Evolutionary conservation across 805 yeast species (phyloP).

Genomic region (Priceomyces medius): DNA sequence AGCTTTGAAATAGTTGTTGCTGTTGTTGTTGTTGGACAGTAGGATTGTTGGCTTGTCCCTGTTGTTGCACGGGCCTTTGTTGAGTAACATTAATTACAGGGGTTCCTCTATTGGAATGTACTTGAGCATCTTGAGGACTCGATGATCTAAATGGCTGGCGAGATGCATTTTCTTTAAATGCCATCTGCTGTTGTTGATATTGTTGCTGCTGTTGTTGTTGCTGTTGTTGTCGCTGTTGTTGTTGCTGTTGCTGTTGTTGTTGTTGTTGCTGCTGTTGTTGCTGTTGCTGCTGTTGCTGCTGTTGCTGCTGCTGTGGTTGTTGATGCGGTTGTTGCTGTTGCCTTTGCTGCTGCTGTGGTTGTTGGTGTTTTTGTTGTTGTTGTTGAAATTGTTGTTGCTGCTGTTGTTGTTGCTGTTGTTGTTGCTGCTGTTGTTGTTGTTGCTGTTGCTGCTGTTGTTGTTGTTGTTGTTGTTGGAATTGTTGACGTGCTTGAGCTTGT

Average conservation of each 20-base stretch:
- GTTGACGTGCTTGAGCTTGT: constrained; percentile 9
- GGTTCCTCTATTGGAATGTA: constrained; percentile 13
- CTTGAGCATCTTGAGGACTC: constrained; percentile 15
- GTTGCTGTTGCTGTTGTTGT: constrained; percentile 9
- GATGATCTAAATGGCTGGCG: constrained; percentile 8
- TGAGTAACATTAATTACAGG: constrained; percentile 17
- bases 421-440: constrained; percentile 26
- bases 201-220: constrained; percentile 11
- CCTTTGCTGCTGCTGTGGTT: constrained; percentile 16
- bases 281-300: constrained; percentile 17
- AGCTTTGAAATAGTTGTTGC: constrained; percentile 44
- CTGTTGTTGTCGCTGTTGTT: constrained; percentile 11
- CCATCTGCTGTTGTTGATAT: constrained; percentile 13
- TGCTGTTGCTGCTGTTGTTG: constrained; percentile 23
- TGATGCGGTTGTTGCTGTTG: constrained; percentile 16
- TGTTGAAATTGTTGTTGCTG: constrained; percentile 8
- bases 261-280: constrained; percentile 10
- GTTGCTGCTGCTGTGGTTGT: constrained; percentile 15
- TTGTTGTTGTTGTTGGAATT: constrained; percentile 19
- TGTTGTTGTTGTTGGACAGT: constrained; percentile 33
- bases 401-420: constrained; percentile 16
- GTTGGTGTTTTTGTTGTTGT: constrained; percentile 14
- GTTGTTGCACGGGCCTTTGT: constrained; percentile 10
- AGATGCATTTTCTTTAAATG: constrained; percentile 22
- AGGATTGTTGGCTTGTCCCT: constrained; percentile 7